Conservation (phyloP, 2,329 filamentous ascomycete genomes). For the Penicillium griseofulvum region DNA sequence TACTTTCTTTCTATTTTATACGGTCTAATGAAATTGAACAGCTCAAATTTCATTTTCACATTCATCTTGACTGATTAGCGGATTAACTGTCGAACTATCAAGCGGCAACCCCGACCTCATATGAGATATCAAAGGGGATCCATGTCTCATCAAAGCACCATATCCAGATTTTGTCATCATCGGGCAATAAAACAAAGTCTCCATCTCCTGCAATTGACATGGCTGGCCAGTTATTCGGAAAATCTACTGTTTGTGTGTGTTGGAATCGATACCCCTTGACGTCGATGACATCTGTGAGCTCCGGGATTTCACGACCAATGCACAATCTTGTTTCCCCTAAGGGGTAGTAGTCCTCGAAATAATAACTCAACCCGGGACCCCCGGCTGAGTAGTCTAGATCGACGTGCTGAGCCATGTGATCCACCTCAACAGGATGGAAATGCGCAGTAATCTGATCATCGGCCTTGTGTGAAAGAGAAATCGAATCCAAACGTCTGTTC, state of each 20-base stretch:
- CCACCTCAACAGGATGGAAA: not conserved
- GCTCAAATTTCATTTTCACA: no score
- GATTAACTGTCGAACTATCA: not conserved
- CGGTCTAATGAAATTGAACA: no score
- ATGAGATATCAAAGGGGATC: not conserved
- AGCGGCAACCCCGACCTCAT: not conserved
- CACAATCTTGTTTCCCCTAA: not conserved
- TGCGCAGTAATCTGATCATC: not conserved
- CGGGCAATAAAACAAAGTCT: not conserved
- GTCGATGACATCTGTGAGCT: not conserved
- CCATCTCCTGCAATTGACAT: not conserved
- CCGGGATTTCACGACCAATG: not conserved
- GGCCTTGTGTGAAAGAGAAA: not conserved
- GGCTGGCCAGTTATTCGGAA: no score
- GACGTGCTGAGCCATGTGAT: not conserved
- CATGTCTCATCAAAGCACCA: conserved; percentile 26
- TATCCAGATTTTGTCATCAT: not conserved
- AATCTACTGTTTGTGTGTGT: no score
- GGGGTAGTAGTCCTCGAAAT: not conserved
- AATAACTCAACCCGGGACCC: not conserved
- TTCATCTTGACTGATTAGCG: no score
- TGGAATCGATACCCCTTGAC: not conserved
- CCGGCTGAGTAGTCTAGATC: not conserved
- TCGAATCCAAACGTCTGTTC: not conserved
- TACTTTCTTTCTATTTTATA: not conserved